Percentiles rank a stretch among this genome's conserved stretches.
These are phyloP conservation scores for Kurtzmaniella cleridarum DNA, from an alignment of 805 yeast genomes.

Conservation along the genomic window DNA sequence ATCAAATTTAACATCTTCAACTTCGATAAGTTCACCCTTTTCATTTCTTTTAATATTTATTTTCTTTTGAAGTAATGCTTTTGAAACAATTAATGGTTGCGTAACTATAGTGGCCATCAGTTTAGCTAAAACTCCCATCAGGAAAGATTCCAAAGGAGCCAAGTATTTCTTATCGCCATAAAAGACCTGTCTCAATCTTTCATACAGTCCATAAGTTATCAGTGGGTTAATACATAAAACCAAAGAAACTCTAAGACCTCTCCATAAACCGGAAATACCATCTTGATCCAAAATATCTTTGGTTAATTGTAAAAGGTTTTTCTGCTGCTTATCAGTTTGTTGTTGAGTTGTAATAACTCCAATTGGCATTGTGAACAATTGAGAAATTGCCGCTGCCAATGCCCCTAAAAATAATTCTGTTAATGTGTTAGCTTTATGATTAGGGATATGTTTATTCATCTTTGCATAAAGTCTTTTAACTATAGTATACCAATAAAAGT, in stretches of 20 bases:
- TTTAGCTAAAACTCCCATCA: slow-evolving; percentile 76
- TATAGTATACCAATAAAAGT: slow-evolving; percentile 82
- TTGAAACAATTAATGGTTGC: slow-evolving; percentile 81
- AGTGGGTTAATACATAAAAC: slow-evolving; percentile 80
- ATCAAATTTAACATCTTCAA: slow-evolving; percentile 41
- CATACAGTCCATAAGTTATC: slow-evolving; percentile 79
- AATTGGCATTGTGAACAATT: slow-evolving; percentile 76
- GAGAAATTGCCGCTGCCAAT: slow-evolving; percentile 77
- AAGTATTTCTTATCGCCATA: slow-evolving; percentile 40
- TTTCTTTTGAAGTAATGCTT: slow-evolving; percentile 69
- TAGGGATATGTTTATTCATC: slow-evolving; percentile 27
- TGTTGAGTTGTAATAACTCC: slow-evolving; percentile 61
- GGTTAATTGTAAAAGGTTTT: slow-evolving; percentile 25
- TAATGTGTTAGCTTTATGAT: slow-evolving; percentile 45
- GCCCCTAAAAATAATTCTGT: slow-evolving; percentile 74
- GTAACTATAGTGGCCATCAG: slow-evolving; percentile 74
- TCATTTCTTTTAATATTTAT: slow-evolving; percentile 17
- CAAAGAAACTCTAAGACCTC: slow-evolving; percentile 74
- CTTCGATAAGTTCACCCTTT: slow-evolving; percentile 20
- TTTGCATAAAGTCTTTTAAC: slow-evolving; percentile 53
- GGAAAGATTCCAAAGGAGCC: slow-evolving; percentile 59
- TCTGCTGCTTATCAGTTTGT: slow-evolving; percentile 46
- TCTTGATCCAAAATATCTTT: slow-evolving; percentile 54
- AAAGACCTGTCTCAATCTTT: slow-evolving; percentile 53
- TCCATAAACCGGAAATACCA: slow-evolving; percentile 73